Percentiles rank a stretch among this genome's conserved stretches.
Evolutionary conservation across 805 yeast species (phyloP).

Genomic region (Jamesozyma jinghongensis): DNA sequence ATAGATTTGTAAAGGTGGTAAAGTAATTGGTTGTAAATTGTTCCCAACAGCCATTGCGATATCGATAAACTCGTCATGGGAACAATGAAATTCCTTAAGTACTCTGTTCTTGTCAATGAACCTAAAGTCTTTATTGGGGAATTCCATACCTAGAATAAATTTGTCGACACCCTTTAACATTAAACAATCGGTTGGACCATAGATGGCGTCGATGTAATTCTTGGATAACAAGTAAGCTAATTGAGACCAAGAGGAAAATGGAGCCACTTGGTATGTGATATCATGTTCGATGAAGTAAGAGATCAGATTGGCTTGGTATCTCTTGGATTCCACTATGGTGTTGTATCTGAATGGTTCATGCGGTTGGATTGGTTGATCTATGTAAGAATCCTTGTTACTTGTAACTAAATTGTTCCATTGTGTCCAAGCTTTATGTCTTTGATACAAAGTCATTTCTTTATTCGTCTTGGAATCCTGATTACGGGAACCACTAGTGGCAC

Average conservation of each 20-base stretch:
- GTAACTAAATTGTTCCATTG: constrained; percentile 30
- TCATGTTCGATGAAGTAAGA: constrained; percentile 45
- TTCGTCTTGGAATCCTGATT: constrained; percentile 11
- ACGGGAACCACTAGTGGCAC: not conserved
- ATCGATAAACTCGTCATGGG: constrained; percentile 64
- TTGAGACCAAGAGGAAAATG: constrained; percentile 74
- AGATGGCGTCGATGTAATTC: constrained; percentile 59
- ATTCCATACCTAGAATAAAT: constrained; percentile 64
- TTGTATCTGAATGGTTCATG: constrained; percentile 45
- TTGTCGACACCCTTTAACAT: constrained; percentile 54
- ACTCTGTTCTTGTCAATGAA: constrained; percentile 52
- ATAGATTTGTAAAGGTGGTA: constrained; percentile 38
- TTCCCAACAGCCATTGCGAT: constrained; percentile 73
- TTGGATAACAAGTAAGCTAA: constrained; percentile 57
- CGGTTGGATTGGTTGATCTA: constrained; percentile 30
- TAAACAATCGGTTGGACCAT: constrained; percentile 76
- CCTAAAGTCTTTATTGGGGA: constrained; percentile 53
- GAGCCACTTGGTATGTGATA: constrained; percentile 67
- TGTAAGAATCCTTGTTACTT: constrained; percentile 26
- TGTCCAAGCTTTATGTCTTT: constrained; percentile 43
- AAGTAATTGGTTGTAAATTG: constrained; percentile 55
- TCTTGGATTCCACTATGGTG: constrained; percentile 41
- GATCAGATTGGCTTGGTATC: constrained; percentile 48
- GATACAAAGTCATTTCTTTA: constrained; percentile 32
- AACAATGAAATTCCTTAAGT: constrained; percentile 49